Percentiles rank a stretch among this genome's conserved stretches.
phyloP scores from a whole-genome alignment of 257 asterid genomes.

The Nicotiana tabacum region DNA sequence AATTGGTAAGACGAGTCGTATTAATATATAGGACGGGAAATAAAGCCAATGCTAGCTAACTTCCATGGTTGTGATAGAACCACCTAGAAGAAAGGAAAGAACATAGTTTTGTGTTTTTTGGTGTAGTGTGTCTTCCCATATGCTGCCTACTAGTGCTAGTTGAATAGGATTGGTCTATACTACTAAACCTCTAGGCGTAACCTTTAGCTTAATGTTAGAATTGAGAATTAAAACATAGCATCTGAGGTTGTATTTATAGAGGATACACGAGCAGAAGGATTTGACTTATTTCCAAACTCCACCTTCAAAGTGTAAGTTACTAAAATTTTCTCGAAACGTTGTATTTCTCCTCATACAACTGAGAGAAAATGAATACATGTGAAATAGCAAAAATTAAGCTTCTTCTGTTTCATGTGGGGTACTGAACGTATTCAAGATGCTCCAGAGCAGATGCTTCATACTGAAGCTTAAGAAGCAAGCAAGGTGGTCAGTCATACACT shows the following conservation, averaged over 20 bases:
- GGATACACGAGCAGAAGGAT: background rate
- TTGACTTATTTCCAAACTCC: background rate
- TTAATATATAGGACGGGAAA: background rate
- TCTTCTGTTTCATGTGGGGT: background rate
- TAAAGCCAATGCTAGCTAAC: background rate
- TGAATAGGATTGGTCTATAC: background rate
- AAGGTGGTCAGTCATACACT: background rate
- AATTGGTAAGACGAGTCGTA: background rate
- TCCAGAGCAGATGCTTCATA: background rate
- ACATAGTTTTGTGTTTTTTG: background rate
- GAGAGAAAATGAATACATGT: background rate
- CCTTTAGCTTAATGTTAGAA: constrained; percentile 7
- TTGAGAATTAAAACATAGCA: constrained; percentile 4
- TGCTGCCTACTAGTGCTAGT: background rate
- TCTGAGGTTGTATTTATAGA: background rate
- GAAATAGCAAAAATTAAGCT: background rate
- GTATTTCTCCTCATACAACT: background rate
- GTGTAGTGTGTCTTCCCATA: background rate
- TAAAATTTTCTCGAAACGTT: background rate
- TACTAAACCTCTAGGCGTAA: background rate
- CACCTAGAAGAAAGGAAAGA: background rate
- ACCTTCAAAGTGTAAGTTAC: background rate
- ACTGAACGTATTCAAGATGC: background rate
- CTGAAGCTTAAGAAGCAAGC: background rate
- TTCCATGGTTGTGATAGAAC: background rate